Base-by-base conservation (phyloP, 805 yeast species). In the Zygotorulaspora florentina region DNA sequence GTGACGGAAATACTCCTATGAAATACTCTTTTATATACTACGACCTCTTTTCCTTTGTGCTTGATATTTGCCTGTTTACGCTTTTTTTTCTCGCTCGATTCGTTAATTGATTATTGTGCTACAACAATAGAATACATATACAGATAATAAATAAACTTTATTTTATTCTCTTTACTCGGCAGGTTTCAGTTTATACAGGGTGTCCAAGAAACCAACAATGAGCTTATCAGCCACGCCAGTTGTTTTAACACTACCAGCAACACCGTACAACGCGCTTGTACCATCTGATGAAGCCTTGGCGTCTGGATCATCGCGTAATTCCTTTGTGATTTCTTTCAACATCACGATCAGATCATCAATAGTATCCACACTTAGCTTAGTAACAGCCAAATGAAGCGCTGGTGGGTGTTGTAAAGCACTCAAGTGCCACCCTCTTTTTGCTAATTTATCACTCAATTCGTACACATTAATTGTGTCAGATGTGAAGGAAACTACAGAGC, bases 241-340 rank as follows among this genome's bases (percentile, higher is more conserved):
- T 0, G 96, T 88, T 46, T 77, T 71, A 17, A 93, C 79, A 58
- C 93, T 86, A 7, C 96, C 97, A 2, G 98, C 98, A 39, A 91
- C 95, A 54, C 99, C 99, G 59, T 91, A 91, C 37, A 91, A 62
- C 2, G 93, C 96, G 12, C 96, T 93, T 1, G 96, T 87, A 47
- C 85, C 87, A 16, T 79, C 76, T 8, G 72, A 18, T 42, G 56
- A 64, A 57, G 60, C 59, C 37, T 55, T 50, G 46, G 46, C 46
- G 9, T 54, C 45, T 3, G 69, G 64, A 33, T 60, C 54, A 8
- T 51, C 54, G 29, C 66, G 64, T 46, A 79, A 61, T 28, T 72
- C 76, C 9, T 61, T 58, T 1, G 81, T 77, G 3, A 72, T 58
- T 1, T 53, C 65, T 40, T 71, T 68, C 34, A 87, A 67, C 52